Base-by-base conservation (phyloP, 805 yeast species). In the Candida anglica region DNA sequence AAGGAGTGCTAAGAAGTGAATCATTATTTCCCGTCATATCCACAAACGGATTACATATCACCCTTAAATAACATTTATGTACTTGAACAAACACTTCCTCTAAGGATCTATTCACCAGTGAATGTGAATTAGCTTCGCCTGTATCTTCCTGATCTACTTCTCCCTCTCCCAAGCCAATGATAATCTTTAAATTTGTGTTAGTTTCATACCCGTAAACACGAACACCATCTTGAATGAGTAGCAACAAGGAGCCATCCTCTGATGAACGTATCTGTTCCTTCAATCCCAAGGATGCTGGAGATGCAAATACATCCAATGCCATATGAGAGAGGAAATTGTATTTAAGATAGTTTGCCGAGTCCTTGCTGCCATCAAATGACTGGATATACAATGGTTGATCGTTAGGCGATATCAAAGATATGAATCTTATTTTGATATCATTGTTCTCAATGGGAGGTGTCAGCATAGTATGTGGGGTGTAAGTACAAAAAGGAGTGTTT, bases 291-390 rank as follows among this genome's bases (percentile, higher is more conserved):
- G 71, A 56, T 8, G 66, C 41, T 0, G 78, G 76, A 19, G 83
- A 74, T 21, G 78, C 66, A 47, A 82, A 79, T 15, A 80, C 71
- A 52, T 82, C 89, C 16, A 82, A 58, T 4, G 87, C 78, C 82
- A 82, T 81, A 50, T 82, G 86, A n/a, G 86, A 73, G 19, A 82
- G 60, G 44, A 81, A 81, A 47, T 82, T 79, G 58, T 77, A 80
- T 44, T 80, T 77, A 19, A 81, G 58, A 35, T 74, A 58, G 38
- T 64, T 66, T 43, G 76, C 70, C 28, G 69, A 64, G 24, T 56
- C 49, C 14, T 43, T 33, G 9, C 39, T 18, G 28, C 15, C 32
- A 38, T 32, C 31, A 36, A 79, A 70, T 27, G 74, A 60, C 47
- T 77, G 83, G 27, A 78, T 75, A 50, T 79, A 80, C 15, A 79